A percentile compares a stretch with the other conserved stretches of the same genome.
Conservation (phyloP, 2,329 filamentous ascomycete genomes). For the Sarocladium kiliense region DNA sequence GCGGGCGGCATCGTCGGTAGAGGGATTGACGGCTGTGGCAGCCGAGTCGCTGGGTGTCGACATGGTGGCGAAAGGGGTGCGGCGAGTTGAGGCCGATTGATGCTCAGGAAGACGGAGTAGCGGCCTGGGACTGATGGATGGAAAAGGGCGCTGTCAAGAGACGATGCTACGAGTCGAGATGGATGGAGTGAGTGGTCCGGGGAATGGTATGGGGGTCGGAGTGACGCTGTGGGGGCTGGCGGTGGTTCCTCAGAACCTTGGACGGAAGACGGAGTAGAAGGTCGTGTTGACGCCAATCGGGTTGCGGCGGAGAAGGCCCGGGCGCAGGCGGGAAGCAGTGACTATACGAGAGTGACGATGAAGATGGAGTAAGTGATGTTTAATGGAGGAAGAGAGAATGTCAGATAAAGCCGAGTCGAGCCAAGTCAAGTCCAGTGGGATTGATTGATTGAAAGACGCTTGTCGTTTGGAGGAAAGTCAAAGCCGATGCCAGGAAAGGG, state of each 20-base stretch:
- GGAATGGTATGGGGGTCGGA: not conserved
- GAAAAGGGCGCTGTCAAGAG: slow-evolving; percentile 11
- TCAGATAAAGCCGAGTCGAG: not conserved
- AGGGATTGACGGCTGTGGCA: slow-evolving; percentile 12
- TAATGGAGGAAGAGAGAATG: not conserved
- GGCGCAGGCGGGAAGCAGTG: not conserved
- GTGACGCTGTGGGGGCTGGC: not conserved
- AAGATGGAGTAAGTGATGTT: not conserved
- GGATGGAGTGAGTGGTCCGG: slow-evolving; percentile 14
- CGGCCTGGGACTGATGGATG: slow-evolving; percentile 14
- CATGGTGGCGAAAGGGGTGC: slow-evolving; percentile 17
- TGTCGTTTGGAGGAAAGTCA: too few species aligned
- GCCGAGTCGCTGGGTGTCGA: slow-evolving; percentile 18
- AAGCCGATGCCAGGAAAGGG: not conserved
- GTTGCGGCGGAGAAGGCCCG: not conserved
- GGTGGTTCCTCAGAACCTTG: not conserved
- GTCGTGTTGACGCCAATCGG: not conserved
- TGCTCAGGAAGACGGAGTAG: slow-evolving; percentile 2
- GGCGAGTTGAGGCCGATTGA: not conserved
- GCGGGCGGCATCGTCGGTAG: slow-evolving; percentile 20
- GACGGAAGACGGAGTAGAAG: not conserved
- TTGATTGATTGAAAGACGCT: too few species aligned
- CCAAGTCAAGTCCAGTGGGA: too few species aligned
- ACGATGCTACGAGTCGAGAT: slow-evolving; percentile 13
- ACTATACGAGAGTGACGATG: not conserved